Evolutionary conservation across 1,284 basidiomycete genomes (phyloP).

Genomic region (Pyrrhoderma lamaoense): DNA sequence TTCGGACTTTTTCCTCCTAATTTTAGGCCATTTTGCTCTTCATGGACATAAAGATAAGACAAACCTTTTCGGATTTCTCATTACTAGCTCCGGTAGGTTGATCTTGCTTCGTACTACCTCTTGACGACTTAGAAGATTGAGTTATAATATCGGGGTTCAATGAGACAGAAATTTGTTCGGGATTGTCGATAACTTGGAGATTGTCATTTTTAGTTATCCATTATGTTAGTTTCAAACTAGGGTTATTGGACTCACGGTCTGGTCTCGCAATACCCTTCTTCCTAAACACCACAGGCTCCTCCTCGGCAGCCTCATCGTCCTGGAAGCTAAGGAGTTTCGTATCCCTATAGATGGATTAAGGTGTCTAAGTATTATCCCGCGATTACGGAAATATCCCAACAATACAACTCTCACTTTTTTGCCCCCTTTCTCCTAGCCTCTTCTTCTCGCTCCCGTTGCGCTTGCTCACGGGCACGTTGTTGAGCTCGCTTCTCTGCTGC

Average conservation of each 20-base stretch:
- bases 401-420: constrained; percentile 70
- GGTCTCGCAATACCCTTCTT: constrained; percentile 78
- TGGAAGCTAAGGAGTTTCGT: constrained; percentile 83
- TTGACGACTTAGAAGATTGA: constrained; percentile 2
- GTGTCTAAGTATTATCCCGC: constrained; percentile 2
- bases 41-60: neutral
- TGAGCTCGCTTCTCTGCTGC: constrained; percentile 83
- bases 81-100: neutral
- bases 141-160: constrained; percentile 24
- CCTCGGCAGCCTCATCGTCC: constrained; percentile 60
- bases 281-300: constrained; percentile 44
- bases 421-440: constrained; percentile 65
- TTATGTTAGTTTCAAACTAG: neutral
- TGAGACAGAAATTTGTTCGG: constrained; percentile 22
- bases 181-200: constrained; percentile 47
- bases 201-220: neutral
- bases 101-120: neutral
- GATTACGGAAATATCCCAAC: constrained; percentile 4
- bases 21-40: neutral
- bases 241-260: constrained; percentile 64
- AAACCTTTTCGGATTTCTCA: neutral
- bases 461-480: constrained; percentile 68
- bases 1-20: constrained; percentile 22
- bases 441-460: constrained; percentile 72
- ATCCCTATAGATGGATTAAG: constrained; percentile 55